These are phyloP conservation scores for Catunica adiposa DNA, from an alignment of 2,329 filamentous ascomycete species.

Conservation along the genomic window DNA sequence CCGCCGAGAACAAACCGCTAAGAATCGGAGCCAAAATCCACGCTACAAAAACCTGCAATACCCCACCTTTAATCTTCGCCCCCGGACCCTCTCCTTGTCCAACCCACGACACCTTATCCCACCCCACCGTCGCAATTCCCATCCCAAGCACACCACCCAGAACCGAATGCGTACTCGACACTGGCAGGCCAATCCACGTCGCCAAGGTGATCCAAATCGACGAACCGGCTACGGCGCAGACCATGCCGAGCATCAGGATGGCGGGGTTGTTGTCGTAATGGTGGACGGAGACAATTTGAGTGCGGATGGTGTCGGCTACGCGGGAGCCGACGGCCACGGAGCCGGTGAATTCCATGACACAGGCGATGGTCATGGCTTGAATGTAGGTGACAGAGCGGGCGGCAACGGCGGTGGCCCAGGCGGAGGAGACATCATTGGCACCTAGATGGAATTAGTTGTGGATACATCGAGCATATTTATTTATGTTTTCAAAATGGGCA, in stretches of 20 bases:
- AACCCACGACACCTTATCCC: slow-evolving; percentile 23
- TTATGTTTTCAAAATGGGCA: no score
- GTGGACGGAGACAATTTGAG: slow-evolving; percentile 28
- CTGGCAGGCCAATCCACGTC: slow-evolving; percentile 33
- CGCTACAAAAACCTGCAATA: slow-evolving; percentile 25
- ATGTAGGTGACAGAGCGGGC: slow-evolving; percentile 30
- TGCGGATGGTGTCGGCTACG: slow-evolving; percentile 30
- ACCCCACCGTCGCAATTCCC: slow-evolving; percentile 23
- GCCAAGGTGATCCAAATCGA: slow-evolving; percentile 36
- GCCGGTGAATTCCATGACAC: slow-evolving; percentile 29
- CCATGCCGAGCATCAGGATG: slow-evolving; percentile 37
- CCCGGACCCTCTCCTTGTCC: slow-evolving; percentile 14
- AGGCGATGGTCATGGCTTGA: slow-evolving; percentile 29
- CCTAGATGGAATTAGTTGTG: slow-evolving; percentile 19
- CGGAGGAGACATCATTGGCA: slow-evolving; percentile 34
- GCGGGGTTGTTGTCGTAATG: slow-evolving; percentile 28
- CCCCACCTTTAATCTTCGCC: slow-evolving; percentile 17
- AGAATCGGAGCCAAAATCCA: slow-evolving; percentile 24
- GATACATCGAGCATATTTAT: no score
- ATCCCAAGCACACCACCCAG: slow-evolving; percentile 27
- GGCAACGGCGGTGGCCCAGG: slow-evolving; percentile 30
- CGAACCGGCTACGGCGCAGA: slow-evolving; percentile 34
- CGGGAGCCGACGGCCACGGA: slow-evolving; percentile 24
- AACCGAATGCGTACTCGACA: slow-evolving; percentile 38
- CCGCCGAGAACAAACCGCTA: slow-evolving; percentile 20